A percentile compares a stretch with the other conserved stretches of the same genome.
These are phyloP conservation scores for Lipomyces yamanashiensis DNA, from an alignment of 805 yeast genomes.

Conservation along the genomic window DNA sequence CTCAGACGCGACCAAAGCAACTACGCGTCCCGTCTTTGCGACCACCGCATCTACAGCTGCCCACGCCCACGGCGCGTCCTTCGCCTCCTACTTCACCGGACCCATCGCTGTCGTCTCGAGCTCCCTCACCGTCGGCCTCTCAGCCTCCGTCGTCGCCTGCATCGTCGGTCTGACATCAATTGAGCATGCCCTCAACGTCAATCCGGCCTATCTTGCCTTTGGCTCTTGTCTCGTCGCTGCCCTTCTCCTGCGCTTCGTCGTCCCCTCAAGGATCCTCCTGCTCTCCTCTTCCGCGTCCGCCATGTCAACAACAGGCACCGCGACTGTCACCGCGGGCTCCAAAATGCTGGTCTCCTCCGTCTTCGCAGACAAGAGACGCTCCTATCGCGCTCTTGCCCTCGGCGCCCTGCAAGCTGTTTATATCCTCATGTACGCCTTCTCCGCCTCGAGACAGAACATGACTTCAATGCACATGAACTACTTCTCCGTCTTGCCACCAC, in stretches of 20 bases:
- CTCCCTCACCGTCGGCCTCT: conserved; percentile 11
- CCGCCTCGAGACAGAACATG: conserved; percentile 30
- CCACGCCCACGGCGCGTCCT: conserved; percentile 24
- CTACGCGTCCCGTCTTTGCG: conserved; percentile 5
- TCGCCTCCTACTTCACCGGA: conserved; percentile 28
- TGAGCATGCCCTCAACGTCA: conserved; percentile 9
- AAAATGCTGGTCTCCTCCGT: conserved; percentile 25
- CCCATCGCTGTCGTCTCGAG: conserved; percentile 25
- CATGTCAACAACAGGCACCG: conserved; percentile 1
- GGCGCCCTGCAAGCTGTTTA: conserved; percentile 25
- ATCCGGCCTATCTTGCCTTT: conserved; percentile 22
- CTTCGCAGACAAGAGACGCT: conserved; percentile 22
- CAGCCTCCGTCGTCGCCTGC: conserved; percentile 19
- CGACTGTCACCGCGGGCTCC: conserved; percentile 16
- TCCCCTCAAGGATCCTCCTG: conserved; percentile 16
- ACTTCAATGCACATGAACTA: conserved; percentile 34
- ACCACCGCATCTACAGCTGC: not conserved
- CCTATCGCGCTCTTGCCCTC: conserved; percentile 25
- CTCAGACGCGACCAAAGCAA: not conserved
- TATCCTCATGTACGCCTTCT: conserved; percentile 13
- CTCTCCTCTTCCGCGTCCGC: conserved; percentile 12
- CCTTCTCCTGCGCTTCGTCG: conserved; percentile 18
- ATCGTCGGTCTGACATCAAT: conserved; percentile 18
- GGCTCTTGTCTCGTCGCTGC: conserved; percentile 18
- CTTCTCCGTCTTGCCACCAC: conserved; percentile 35